phyloP scores from a whole-genome alignment of 163 green algal genomes.

The Chlamydomonas reinhardtii region DNA sequence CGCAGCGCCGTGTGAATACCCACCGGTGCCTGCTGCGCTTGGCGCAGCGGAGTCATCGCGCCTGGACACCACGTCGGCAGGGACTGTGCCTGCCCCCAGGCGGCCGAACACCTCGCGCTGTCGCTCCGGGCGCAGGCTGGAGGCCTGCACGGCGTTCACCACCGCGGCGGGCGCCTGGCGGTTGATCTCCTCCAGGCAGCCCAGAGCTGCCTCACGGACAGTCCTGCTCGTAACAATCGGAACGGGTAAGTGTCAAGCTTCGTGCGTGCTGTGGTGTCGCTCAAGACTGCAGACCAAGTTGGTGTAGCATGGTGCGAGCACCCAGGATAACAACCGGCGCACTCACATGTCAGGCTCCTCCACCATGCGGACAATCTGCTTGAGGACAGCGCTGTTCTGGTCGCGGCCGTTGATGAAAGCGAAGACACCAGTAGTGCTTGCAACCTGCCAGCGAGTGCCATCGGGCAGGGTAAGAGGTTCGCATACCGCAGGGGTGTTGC shows the following conservation, averaged over 20 bases:
- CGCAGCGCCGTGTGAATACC: too few relatives aligned
- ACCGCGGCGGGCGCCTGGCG: slow-evolving; percentile 8
- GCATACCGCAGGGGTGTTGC: too few relatives aligned
- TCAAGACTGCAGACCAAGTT: too few relatives aligned
- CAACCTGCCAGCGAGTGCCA: background rate
- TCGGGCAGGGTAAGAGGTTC: too few relatives aligned
- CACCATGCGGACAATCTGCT: slow-evolving; percentile 36
- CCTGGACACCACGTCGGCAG: too few relatives aligned
- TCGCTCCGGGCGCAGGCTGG: slow-evolving; percentile 16
- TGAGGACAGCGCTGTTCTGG: slow-evolving; percentile 48
- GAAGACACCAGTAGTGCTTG: slow-evolving; percentile 1
- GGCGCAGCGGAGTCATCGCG: too few relatives aligned
- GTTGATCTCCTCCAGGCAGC: slow-evolving; percentile 32
- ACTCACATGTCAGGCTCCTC: slow-evolving; percentile 42
- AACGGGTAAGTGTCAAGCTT: too few relatives aligned
- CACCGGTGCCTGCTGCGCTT: too few relatives aligned
- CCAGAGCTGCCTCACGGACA: slow-evolving; percentile 26
- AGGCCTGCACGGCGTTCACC: slow-evolving; percentile 29
- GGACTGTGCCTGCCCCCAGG: background rate
- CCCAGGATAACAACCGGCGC: too few relatives aligned
- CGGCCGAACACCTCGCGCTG: slow-evolving; percentile 15
- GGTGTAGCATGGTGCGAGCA: too few relatives aligned
- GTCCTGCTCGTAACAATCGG: background rate
- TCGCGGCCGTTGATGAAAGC: background rate
- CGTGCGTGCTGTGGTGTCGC: too few relatives aligned